A percentile compares a stretch with the other conserved stretches of the same genome.
These are phyloP conservation scores for Suhomyces emberorum DNA, from an alignment of 805 yeast genomes.

Conservation along the genomic window DNA sequence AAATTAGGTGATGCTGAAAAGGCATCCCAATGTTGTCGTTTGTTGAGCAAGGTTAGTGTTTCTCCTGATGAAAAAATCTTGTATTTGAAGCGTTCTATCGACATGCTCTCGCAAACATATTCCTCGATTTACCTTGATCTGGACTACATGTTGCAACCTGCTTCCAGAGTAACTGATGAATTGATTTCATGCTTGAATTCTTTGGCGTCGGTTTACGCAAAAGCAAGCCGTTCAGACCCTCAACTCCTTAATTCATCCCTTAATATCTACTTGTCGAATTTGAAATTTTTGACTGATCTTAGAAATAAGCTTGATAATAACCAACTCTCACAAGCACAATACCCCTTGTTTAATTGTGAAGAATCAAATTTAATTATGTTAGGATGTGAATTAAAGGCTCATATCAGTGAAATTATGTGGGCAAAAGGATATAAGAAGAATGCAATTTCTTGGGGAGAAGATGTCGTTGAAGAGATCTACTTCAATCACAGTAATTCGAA, in stretches of 20 bases:
- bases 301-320: constrained; percentile 15
- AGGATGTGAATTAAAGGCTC: constrained; percentile 34
- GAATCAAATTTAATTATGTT: constrained; percentile 24
- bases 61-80: constrained; percentile 17
- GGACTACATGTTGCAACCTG: constrained; percentile 22
- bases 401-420: constrained; percentile 42
- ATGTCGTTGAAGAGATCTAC: constrained; percentile 36
- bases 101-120: constrained; percentile 32
- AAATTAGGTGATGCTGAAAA: constrained; percentile 40
- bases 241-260: constrained; percentile 23
- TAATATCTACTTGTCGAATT: constrained; percentile 35
- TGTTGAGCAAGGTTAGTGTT: constrained; percentile 27
- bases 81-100: constrained; percentile 29
- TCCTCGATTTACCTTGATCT: constrained; percentile 21
- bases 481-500: constrained; percentile 25
- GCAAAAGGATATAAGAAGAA: constrained; percentile 34
- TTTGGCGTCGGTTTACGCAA: constrained; percentile 32
- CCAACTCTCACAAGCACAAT: constrained; percentile 22
- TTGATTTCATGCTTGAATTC: constrained; percentile 30
- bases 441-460: constrained; percentile 42
- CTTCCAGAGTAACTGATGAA: constrained; percentile 36
- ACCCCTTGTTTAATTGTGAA: constrained; percentile 37
- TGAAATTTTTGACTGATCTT: constrained; percentile 23
- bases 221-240: constrained; percentile 8
- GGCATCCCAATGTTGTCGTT: constrained; percentile 37